Evolutionary conservation across 352 stramenopile genomes (phyloP).

Genomic region (Phytophthora megakarya): DNA sequence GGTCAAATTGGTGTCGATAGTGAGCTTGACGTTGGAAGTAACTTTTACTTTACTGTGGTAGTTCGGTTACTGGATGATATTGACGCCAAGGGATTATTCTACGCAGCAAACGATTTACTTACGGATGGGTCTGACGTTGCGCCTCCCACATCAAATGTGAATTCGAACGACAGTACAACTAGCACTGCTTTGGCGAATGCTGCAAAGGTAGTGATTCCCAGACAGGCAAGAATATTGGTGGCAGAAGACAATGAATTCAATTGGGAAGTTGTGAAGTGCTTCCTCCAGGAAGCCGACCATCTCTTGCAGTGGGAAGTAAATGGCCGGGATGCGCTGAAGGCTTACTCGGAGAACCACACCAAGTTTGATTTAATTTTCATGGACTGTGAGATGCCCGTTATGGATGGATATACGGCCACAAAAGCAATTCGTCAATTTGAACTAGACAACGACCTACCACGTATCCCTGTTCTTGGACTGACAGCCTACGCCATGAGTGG

Average conservation of each 20-base stretch:
- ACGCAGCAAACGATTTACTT: constrained; percentile 58
- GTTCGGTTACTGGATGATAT: constrained; percentile 65
- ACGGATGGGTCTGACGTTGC: constrained; percentile 25
- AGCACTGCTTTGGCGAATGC: constrained; percentile 34
- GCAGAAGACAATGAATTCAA: constrained; percentile 85
- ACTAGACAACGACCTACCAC: constrained; percentile 56
- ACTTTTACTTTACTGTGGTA: constrained; percentile 87
- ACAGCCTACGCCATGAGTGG: constrained; percentile 80
- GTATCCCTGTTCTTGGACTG: constrained; percentile 69
- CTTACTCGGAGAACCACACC: constrained; percentile 51
- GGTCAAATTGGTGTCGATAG: constrained; percentile 87
- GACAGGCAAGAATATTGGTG: constrained; percentile 67
- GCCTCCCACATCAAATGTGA: constrained; percentile 36
- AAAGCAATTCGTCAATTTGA: constrained; percentile 67
- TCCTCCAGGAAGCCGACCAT: constrained; percentile 74
- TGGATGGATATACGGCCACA: constrained; percentile 81
- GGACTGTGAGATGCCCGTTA: constrained; percentile 85
- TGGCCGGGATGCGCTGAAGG: constrained; percentile 62
- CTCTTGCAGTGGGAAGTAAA: constrained; percentile 77
- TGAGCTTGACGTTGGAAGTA: constrained; percentile 73
- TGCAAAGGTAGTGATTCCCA: constrained; percentile 48
- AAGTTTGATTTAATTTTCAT: constrained; percentile 80
- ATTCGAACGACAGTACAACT: constrained; percentile 51
- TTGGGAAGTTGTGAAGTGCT: constrained; percentile 80
- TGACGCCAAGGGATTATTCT: constrained; percentile 48